Base-by-base conservation (phyloP, 2,329 filamentous ascomycete species). In the Stagonosporopsis chrysanthemi region DNA sequence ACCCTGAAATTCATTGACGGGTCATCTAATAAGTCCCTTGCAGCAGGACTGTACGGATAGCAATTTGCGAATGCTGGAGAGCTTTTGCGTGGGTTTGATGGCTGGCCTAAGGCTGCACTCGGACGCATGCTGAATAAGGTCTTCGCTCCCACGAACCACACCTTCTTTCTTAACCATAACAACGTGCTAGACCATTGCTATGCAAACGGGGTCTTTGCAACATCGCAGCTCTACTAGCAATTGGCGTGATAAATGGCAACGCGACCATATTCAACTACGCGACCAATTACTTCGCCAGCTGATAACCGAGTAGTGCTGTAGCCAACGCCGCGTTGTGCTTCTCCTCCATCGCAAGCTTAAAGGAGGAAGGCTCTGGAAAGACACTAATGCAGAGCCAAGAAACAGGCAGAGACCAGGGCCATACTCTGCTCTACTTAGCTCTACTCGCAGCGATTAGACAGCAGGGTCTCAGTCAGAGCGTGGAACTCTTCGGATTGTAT, bases 51-150 rank as follows among this genome's bases (percentile, higher is more conserved):
- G 2, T 79, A 82, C 31, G 80, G 80, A 0, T 81, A 81, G 51
- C 70, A 82, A 57, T 66, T 82, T 12, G 80, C 80, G 15, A 82
- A 82, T 43, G 80, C 77, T 0, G 81, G 73, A 0, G 81, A 82
- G 56, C 6, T 79, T 75, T 0, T 80, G 73, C 0, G 80, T 82
- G 59, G 67, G 82, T 1, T 65, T 82, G 42, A 17, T 15, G 41
- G 41, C n/a, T 43, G 41, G 41, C 41, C 41, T 3, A 31, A 43
- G 8, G n/a, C 41, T 4, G 26, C 24, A 1, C 31, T 43, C 28
- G 41, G 41, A 6, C 12, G 19, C 6, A 43, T 43, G 41, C 41
- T 43, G 3, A 43, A 19, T n/a, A 12, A 3, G 3, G 41, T 43
- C 11, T 43, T 43, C n/a, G 41, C 41, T 19, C 41, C 41, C 24